Base-by-base conservation (phyloP, 116 monocot genomes). In the Dioscorea cayenensis region DNA sequence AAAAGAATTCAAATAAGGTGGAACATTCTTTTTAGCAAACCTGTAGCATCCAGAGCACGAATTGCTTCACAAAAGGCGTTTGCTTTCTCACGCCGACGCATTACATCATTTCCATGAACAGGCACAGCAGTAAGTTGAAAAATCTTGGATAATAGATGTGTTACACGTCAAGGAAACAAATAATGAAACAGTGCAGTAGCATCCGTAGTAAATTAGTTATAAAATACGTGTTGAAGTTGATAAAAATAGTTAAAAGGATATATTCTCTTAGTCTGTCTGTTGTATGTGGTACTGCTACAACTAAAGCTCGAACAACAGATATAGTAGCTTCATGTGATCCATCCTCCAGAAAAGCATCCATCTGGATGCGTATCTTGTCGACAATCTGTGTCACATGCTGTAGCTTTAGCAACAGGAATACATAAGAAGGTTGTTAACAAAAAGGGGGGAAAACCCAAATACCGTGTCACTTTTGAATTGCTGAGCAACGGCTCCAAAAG, bases 261-360 rank as follows among this genome's bases (percentile, higher is more conserved):
- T 99, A 99, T 80, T 99, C 99, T 72, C 89, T 75, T 32, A 99
- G 78, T 72, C 86, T 94, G 49, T 87, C 91, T 74, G 89, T 91
- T 65, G 99, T 89, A 77, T 94, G 99, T 67, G 99, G 99, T 71
- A 94, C 99, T 32, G 99, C 91, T 38, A 84, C 77, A 5, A 80
- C 71, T 65, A 99, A 82, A 72, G 99, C 89, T 61, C 84, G 85
- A 51, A 94, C 69, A 75, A 99, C 94, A 66, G 89, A 81, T 64
- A 87, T 72, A 69, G 84, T 89, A 75, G 94, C 99, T 77, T 99
- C 99, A 79, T 94, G 94, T 43, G 91, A 99, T 75, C 94, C 91
- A 79, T 99, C 99, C 81, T 99, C 99, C 32, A 99, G 84, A 77
- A 99, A 99, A 75, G 94, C 94, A 94, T 99, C 99, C 99, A 99